These are phyloP conservation scores for Hypoxylon trugodes DNA, from an alignment of 495 filamentous ascomycete species.

Conservation along the genomic window DNA sequence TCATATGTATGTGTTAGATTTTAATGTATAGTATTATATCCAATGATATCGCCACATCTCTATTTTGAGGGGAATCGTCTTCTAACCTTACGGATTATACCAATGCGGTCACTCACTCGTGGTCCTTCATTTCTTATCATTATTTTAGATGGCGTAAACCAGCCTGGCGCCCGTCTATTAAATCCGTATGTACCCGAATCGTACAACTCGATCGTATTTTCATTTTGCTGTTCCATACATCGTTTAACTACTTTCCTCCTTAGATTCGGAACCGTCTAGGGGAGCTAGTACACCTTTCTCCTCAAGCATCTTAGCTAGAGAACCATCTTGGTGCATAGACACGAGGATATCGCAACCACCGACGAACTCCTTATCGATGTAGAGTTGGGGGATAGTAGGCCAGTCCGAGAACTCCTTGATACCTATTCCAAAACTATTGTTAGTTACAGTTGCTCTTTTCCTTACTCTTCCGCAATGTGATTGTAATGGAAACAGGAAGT, in stretches of 20 bases:
- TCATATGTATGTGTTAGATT: too few species aligned
- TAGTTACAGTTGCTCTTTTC: conserved; percentile 12
- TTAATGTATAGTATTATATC: too few species aligned
- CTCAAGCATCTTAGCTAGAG: conserved; percentile 88
- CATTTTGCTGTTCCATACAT: not conserved
- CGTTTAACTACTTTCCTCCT: conserved; percentile 4
- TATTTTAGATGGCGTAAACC: not conserved
- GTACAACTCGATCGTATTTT: conserved; percentile 3
- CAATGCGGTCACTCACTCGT: not conserved
- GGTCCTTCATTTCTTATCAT: not conserved
- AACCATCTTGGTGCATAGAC: conserved; percentile 96
- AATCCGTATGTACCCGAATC: conserved; percentile 10
- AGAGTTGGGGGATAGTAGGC: conserved; percentile 98
- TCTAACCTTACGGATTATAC: too few species aligned
- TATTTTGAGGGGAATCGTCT: too few species aligned
- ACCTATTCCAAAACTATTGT: conserved; percentile 60
- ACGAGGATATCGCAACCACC: conserved; percentile 97
- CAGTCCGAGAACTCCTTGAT: conserved; percentile 99
- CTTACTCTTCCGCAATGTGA: not conserved
- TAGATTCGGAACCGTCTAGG: conserved; percentile 28
- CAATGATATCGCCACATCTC: too few species aligned
- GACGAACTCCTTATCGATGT: conserved; percentile 93
- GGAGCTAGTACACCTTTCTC: conserved; percentile 81
- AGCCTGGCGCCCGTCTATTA: not conserved
- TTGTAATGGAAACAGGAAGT: not conserved